A percentile compares a stretch with the other conserved stretches of the same genome.
Evolutionary conservation across 352 stramenopile genomes (phyloP).

Genomic region (Thraustotheca clavata): DNA sequence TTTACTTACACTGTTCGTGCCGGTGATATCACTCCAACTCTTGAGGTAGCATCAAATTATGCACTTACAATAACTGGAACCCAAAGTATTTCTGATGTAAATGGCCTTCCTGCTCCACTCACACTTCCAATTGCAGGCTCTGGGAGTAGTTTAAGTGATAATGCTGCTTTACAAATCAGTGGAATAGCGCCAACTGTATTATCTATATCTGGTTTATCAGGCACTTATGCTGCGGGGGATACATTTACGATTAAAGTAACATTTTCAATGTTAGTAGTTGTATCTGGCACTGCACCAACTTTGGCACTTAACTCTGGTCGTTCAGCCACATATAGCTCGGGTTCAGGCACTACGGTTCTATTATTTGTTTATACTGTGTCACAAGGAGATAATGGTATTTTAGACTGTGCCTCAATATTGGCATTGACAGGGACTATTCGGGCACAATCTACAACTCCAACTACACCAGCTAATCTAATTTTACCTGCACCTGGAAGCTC

Average conservation of each 20-base stretch:
- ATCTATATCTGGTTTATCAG: conserved; percentile 29
- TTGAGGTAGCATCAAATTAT: conserved; percentile 41
- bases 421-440: conserved; percentile 31
- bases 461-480: conserved; percentile 23
- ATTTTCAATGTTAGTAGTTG: conserved; percentile 14
- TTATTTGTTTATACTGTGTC: conserved; percentile 37
- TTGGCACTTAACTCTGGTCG: conserved; percentile 1
- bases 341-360: conserved; percentile 25
- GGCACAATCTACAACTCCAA: conserved; percentile 37
- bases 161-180: conserved; percentile 36
- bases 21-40: conserved; percentile 34
- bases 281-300: background rate
- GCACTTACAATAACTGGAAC: conserved; percentile 45
- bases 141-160: conserved; percentile 39
- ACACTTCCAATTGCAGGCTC: conserved; percentile 26
- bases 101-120: conserved; percentile 39
- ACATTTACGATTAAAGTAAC: conserved; percentile 2
- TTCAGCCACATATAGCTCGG: conserved; percentile 3
- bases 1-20: conserved; percentile 20
- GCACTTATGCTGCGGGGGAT: conserved; percentile 38
- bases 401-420: conserved; percentile 36
- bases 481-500: conserved; percentile 29
- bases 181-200: conserved; percentile 35
- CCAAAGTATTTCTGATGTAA: conserved; percentile 34
- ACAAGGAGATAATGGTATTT: conserved; percentile 26